Base-by-base conservation (phyloP, 345 rosid species). In the Murraya koenigii region DNA sequence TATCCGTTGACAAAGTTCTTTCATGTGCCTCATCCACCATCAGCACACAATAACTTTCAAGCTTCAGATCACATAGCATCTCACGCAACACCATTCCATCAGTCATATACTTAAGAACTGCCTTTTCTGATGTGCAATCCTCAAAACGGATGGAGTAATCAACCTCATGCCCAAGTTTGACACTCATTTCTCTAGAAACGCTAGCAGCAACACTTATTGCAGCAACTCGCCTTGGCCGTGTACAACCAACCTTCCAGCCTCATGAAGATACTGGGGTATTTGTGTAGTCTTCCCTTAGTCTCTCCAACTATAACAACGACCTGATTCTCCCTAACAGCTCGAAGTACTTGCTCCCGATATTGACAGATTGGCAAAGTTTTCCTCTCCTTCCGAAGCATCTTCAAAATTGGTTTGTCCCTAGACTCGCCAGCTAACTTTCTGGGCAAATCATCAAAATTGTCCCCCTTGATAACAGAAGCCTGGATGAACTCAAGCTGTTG, bases 11-110 rank as follows among this genome's bases (percentile, higher is more conserved):
- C 78, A 96, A 82, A 35, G 99, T 96, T 86, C 99, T 96, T 88
- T 96, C 98, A 82, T 96, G 99, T 5, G 99, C 98, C 89, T 96
- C 98, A 74, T 96, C 99, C 82, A 96, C 98, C 93, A 96, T 91
- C 77, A 94, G 85, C 35, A 94, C 95, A 81, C 97, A 93, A 81
- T 91, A 96, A 84, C 92, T 84, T 80, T 95, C 94, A 60, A 94
- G 84, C 80, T 91, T 96, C 59, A 97, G 98, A 75, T 94, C 98
- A 17, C 97, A 96, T 70, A 96, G 92, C 77, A 96, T 91, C 83
- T 96, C 97, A 30, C 97, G 90, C 85, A 94, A 77, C 76, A 96
- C 84, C 97, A 96, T 94, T 66, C 98, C 98, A 86, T 96, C 99
- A 0, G 99, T 95, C 98, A 95, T 94, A 80, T 93, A 93, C 83